Evolutionary conservation across 345 rosid species (phyloP), one percentile per base, ranked within the genome.

Genomic region (Barbarea vulgaris): DNA sequence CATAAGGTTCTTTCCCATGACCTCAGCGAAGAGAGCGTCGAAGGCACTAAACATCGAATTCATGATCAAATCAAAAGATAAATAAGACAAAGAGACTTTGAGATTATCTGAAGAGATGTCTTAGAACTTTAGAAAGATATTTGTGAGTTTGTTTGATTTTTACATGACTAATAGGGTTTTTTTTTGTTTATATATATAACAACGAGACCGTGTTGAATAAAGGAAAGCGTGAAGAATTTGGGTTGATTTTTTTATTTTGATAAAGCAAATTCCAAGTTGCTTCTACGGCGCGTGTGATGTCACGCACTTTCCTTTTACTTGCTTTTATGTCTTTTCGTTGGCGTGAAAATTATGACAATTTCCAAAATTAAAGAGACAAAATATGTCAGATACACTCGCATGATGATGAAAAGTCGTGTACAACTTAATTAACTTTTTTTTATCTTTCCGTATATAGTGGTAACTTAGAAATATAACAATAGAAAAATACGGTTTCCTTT

Each of bases 1-100:
- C 64, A 67, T 37, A 28, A 80, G 17, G 17, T 73, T 65, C 19
- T 80, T 83, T 42, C 93, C 84, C 83, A 89, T 68, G 13, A 84
- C 60, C 74, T 91, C 97, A 4, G 84, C 89, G 33, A 82, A 79
- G 67, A 88, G 42, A 1, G 83, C 87, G 61, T 89, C 96, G 47
- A 89, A 91, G 60, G 89, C 79, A 73, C 93, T 88, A 70, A 91
- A 91, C 79, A 89, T 86, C 7, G 93, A 91, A 70, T 91, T 89
- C 91, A 91, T 89, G 74, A 57, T 77, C 44, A 7, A 65, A 36
- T 57, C 11, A 7, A 14, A 15, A 53, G 63, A 19, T 28, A 56
- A 21, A 34, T 10, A 39, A 6, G 21, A 37, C 1, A 21, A n/a
- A 34, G 22, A 61, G 74, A 27, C 9, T 76, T 53, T 42, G 53